Percentiles rank a stretch among this genome's conserved stretches.
Evolutionary conservation across 2,329 filamentous ascomycete genomes (phyloP).

Genomic region (Cladosporium sp.): DNA sequence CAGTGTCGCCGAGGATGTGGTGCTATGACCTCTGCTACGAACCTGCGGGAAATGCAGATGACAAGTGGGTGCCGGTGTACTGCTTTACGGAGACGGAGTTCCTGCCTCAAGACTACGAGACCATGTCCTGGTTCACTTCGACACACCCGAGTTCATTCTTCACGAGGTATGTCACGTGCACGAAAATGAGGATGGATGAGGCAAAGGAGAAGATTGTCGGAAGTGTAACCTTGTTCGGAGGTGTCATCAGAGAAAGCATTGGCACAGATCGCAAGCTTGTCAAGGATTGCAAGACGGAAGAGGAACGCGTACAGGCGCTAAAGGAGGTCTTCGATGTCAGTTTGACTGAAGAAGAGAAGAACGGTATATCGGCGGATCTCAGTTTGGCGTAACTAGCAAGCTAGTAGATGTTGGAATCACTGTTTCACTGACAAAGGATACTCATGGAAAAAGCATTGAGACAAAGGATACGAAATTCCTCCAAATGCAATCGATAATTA

Average conservation of each 20-base stretch:
- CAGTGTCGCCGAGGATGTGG: slow-evolving; percentile 42
- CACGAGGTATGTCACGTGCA: slow-evolving; percentile 49
- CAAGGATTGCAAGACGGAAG: slow-evolving; percentile 39
- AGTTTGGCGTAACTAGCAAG: neutral
- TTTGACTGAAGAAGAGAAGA: neutral
- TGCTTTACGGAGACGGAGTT: slow-evolving; percentile 65
- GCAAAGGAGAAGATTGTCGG: slow-evolving; percentile 33
- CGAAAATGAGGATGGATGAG: slow-evolving; percentile 49
- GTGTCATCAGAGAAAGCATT: slow-evolving; percentile 43
- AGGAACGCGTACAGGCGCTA: slow-evolving; percentile 41
- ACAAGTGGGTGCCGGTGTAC: slow-evolving; percentile 57
- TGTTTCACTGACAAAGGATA: too few relatives aligned
- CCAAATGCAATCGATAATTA: too few relatives aligned
- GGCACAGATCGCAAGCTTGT: slow-evolving; percentile 39
- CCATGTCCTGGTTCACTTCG: slow-evolving; percentile 57
- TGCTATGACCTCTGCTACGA: slow-evolving; percentile 35
- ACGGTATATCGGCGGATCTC: neutral
- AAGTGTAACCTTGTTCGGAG: slow-evolving; percentile 39
- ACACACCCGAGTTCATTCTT: slow-evolving; percentile 50
- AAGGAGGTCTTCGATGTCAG: slow-evolving; percentile 42
- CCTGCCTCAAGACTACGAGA: slow-evolving; percentile 55
- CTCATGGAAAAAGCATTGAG: too few relatives aligned
- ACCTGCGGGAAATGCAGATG: slow-evolving; percentile 17
- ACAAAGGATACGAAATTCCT: too few relatives aligned
- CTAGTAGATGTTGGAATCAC: too few relatives aligned